These are phyloP conservation scores for Inga leiocalycina DNA, from an alignment of 306 rosid species.

Conservation along the genomic window DNA sequence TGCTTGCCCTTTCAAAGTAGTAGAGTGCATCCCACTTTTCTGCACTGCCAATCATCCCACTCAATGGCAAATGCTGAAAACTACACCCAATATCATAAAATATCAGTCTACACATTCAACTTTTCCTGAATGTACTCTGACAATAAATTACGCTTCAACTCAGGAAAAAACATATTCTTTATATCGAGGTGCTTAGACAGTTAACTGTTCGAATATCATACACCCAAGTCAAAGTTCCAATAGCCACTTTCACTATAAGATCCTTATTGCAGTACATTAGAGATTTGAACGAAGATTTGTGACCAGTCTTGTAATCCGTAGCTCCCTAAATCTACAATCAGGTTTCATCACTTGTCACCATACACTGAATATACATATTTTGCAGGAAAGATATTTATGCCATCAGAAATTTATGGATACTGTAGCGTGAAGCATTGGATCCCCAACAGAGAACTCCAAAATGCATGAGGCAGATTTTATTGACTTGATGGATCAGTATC, in stretches of 20 bases:
- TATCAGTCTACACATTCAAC: background rate
- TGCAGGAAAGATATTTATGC: conserved; percentile 61
- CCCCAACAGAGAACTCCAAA: conserved; percentile 90
- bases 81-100: background rate
- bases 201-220: too few relatives aligned
- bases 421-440: conserved; percentile 97
- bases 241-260: too few relatives aligned
- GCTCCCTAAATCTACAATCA: background rate
- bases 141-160: background rate
- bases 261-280: background rate
- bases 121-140: background rate
- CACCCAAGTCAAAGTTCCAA: too few relatives aligned
- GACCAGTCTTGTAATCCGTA: background rate
- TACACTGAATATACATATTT: conserved; percentile 43
- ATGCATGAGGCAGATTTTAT: conserved; percentile 71
- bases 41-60: background rate
- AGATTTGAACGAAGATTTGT: background rate
- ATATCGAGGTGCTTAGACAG: too few relatives aligned
- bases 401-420: conserved; percentile 32
- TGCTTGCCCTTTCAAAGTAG: too few relatives aligned
- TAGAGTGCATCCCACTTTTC: too few relatives aligned
- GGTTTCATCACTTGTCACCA: background rate
- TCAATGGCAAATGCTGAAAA: background rate
- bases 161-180: background rate
- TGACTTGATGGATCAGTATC: conserved; percentile 80